Conservation (phyloP, 371 early-diverging fungal species). For the Mortierella sp. region DNA sequence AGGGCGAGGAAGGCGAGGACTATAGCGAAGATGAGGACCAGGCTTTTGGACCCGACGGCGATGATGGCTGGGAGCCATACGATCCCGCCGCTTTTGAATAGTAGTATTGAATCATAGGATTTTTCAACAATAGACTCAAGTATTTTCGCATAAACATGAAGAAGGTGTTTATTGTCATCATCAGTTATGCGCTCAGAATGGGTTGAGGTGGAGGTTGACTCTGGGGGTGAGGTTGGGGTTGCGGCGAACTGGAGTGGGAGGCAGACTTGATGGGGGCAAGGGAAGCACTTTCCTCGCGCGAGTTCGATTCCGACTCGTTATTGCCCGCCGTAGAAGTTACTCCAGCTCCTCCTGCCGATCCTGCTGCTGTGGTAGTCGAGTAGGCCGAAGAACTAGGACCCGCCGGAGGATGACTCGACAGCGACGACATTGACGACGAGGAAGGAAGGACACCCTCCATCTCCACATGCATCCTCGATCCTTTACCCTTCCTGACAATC, state of each 20-base stretch:
- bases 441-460: slow-evolving; percentile 24
- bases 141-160: background rate
- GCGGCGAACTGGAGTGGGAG: background rate
- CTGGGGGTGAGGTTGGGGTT: background rate
- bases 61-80: slow-evolving; percentile 48
- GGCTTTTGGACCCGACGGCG: slow-evolving; percentile 30
- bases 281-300: slow-evolving; percentile 2
- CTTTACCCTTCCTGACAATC: slow-evolving; percentile 56
- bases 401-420: background rate
- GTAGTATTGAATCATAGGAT: background rate
- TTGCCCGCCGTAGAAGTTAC: background rate
- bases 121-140: background rate
- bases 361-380: no score
- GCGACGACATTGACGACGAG: background rate
- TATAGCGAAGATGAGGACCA: slow-evolving; percentile 24
- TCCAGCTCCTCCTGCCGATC: background rate
- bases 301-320: background rate
- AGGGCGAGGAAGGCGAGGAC: slow-evolving; percentile 34
- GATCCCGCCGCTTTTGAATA: slow-evolving; percentile 49
- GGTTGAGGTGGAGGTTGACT: background rate
- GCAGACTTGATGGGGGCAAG: background rate
- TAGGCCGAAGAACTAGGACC: no score
- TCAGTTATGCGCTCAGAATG: background rate
- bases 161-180: background rate
- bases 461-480: slow-evolving; percentile 57